Evolutionary conservation across 1,139 yeast genomes (phyloP).

Genomic region (Hanseniaspora sp.): DNA sequence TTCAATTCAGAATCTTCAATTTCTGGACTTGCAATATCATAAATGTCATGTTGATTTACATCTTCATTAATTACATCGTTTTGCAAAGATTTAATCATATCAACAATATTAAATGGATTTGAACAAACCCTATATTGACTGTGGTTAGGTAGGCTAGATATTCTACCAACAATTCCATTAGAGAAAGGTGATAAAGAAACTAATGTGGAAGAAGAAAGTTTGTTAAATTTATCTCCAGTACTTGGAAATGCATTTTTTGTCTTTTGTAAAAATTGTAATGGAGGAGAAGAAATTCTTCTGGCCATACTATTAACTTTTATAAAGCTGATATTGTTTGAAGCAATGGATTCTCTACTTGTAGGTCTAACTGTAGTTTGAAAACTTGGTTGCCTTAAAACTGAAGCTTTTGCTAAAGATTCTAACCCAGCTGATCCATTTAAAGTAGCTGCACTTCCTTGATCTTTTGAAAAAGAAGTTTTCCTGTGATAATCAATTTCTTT

Average conservation of each 20-base stretch:
- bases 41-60: not conserved
- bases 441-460: not conserved
- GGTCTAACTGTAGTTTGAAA: not conserved
- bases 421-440: not conserved
- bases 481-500: not conserved
- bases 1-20: constrained; percentile 1
- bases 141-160: not conserved
- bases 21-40: constrained; percentile 1
- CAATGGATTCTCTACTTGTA: not conserved
- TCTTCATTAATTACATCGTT: not conserved
- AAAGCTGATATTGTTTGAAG: too few relatives aligned
- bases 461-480: not conserved
- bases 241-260: too few relatives aligned
- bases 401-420: too few relatives aligned
- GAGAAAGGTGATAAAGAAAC: not conserved
- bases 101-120: not conserved
- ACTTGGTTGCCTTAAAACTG: not conserved
- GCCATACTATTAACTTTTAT: too few relatives aligned
- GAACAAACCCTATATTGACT: not conserved
- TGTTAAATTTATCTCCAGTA: too few relatives aligned
- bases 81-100: too few relatives aligned
- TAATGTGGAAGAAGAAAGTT: not conserved
- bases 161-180: not conserved
- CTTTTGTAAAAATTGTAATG: not conserved
- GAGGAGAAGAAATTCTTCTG: not conserved